Evolutionary conservation across 2,329 filamentous ascomycete species (phyloP).

Genomic region (Neurospora crassa): DNA sequence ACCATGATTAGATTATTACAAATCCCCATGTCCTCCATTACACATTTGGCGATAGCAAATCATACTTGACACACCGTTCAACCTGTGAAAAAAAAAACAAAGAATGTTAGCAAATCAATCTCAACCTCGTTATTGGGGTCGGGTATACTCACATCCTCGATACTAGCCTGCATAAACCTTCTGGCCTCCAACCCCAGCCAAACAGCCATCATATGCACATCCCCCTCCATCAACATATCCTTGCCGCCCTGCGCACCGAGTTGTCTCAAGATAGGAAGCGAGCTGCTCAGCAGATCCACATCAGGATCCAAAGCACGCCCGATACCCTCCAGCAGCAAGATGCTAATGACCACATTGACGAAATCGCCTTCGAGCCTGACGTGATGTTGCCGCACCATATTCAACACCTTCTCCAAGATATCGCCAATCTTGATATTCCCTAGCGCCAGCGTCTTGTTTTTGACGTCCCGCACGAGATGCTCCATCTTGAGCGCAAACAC

Average conservation of each 20-base stretch:
- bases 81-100: constrained; percentile 38
- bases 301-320: constrained; percentile 78
- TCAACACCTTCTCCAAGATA: constrained; percentile 79
- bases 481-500: constrained; percentile 96
- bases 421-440: constrained; percentile 96
- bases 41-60: constrained; percentile 79
- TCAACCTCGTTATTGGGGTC: not conserved
- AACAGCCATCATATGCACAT: constrained; percentile 78
- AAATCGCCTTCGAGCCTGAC: constrained; percentile 95
- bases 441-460: constrained; percentile 80
- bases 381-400: constrained; percentile 87
- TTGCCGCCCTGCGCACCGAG: constrained; percentile 70
- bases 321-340: constrained; percentile 87
- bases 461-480: constrained; percentile 84
- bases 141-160: constrained; percentile 64
- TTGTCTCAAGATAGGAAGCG: constrained; percentile 81
- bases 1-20: not conserved
- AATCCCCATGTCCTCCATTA: constrained; percentile 26
- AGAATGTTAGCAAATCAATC: constrained; percentile 1
- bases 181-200: constrained; percentile 88
- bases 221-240: constrained; percentile 59
- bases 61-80: constrained; percentile 83
- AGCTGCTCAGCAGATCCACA: constrained; percentile 75
- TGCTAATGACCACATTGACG: constrained; percentile 95
- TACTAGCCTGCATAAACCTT: constrained; percentile 79